These are phyloP conservation scores for Solanum chiquidenum DNA, from an alignment of 257 asterid species.

Conservation along the genomic window DNA sequence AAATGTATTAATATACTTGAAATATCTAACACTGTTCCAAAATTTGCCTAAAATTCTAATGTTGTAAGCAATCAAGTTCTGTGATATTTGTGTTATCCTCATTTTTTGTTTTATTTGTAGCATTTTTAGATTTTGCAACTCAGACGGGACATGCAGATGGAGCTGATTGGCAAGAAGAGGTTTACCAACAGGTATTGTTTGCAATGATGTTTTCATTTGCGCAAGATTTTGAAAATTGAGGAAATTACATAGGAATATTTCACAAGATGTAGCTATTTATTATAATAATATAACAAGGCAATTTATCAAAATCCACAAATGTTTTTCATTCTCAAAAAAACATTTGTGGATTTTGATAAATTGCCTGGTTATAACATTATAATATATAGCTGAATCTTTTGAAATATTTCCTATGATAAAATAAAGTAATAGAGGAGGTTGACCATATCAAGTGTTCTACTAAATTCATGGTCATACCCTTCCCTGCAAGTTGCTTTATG, in stretches of 20 bases:
- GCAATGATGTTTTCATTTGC: background rate
- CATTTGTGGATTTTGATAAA: background rate
- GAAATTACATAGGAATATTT: background rate
- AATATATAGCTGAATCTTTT: background rate
- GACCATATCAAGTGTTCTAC: background rate
- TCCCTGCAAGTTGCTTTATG: background rate
- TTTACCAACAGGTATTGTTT: conserved; percentile 49
- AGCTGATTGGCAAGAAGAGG: conserved; percentile 88
- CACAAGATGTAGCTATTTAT: background rate
- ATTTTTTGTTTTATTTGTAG: conserved; percentile 12
- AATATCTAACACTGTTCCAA: background rate
- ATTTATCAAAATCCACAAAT: background rate
- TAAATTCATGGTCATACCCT: background rate
- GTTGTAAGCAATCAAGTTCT: background rate
- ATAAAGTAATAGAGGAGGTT: background rate
- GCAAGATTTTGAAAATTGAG: background rate
- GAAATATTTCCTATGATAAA: background rate
- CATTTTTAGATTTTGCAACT: conserved; percentile 60
- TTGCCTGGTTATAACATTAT: background rate
- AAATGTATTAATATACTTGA: background rate
- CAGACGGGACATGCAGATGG: conserved; percentile 50
- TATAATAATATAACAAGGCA: too few relatives aligned
- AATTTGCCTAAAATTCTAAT: background rate
- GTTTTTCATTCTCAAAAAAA: background rate
- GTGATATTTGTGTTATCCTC: background rate